A percentile compares a stretch with the other conserved stretches of the same genome.
Evolutionary conservation across 441 rosid genomes (phyloP).

Genomic region (Bocquillonia castaneifolia): DNA sequence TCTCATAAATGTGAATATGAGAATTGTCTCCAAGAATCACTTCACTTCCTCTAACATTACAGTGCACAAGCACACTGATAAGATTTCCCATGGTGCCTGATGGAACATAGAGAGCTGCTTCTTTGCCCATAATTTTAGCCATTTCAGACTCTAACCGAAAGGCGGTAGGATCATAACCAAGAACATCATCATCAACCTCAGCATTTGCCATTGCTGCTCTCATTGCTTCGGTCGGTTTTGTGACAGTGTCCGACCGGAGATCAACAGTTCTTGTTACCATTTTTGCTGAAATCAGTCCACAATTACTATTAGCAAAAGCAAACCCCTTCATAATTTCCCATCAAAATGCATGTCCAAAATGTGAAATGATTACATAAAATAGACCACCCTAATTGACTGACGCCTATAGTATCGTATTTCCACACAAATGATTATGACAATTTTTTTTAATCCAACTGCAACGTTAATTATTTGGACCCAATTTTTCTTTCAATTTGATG

Average conservation of each 20-base stretch:
- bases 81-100: conserved; percentile 97
- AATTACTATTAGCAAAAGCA: not conserved
- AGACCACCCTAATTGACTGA: not conserved
- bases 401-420: conserved; percentile 19
- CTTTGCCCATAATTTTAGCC: conserved; percentile 70
- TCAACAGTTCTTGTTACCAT: conserved; percentile 72
- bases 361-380: conserved; percentile 8
- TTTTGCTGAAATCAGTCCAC: conserved; percentile 26
- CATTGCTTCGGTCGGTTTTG: conserved; percentile 83
- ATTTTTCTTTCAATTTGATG: not conserved
- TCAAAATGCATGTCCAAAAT: not conserved
- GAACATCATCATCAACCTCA: conserved; percentile 88
- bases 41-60: conserved; percentile 83
- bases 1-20: conserved; percentile 81
- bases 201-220: conserved; percentile 84
- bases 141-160: conserved; percentile 57
- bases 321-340: not conserved
- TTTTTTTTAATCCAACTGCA: no score
- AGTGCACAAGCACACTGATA: conserved; percentile 86
- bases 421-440: no score
- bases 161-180: conserved; percentile 70
- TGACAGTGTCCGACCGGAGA: conserved; percentile 91
- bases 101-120: conserved; percentile 82
- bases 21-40: conserved; percentile 83
- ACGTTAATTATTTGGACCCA: no score